Conservation (phyloP, 2,329 filamentous ascomycete genomes). For the Scytalidium lignicola region DNA sequence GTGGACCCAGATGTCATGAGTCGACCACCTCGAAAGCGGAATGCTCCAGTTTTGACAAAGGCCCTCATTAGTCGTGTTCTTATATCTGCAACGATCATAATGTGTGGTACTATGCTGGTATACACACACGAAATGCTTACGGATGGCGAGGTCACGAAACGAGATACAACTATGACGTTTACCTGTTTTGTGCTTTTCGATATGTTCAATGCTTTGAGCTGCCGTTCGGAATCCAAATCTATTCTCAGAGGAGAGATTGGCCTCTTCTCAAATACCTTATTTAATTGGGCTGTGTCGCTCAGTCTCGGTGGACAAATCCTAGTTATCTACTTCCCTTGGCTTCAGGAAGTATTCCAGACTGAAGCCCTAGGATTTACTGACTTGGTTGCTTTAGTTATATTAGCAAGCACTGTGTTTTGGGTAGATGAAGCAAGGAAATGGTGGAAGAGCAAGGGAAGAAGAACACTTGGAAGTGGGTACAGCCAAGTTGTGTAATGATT, state of each 20-base stretch:
- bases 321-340: constrained; percentile 90
- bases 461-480: constrained; percentile 55
- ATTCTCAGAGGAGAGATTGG: constrained; percentile 81
- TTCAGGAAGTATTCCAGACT: constrained; percentile 94
- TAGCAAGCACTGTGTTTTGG: constrained; percentile 93
- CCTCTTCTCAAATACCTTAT: constrained; percentile 82
- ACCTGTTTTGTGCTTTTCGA: constrained; percentile 98
- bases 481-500: constrained; percentile 55
- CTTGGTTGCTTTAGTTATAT: constrained; percentile 62
- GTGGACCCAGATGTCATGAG: constrained; percentile 94
- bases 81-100: constrained; percentile 83
- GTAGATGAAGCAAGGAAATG: constrained; percentile 89
- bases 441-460: constrained; percentile 51
- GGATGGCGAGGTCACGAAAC: constrained; percentile 77
- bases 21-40: constrained; percentile 78
- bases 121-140: constrained; percentile 88
- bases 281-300: constrained; percentile 90
- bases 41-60: constrained; percentile 85
- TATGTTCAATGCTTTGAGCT: constrained; percentile 97
- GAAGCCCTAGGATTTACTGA: constrained; percentile 75
- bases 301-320: constrained; percentile 80
- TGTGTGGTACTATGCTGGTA: constrained; percentile 83
- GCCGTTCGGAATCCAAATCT: constrained; percentile 86
- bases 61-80: constrained; percentile 79
- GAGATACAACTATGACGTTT: constrained; percentile 98